phyloP scores from a whole-genome alignment of 2,329 filamentous ascomycete genomes.

The Thelonectria olida region DNA sequence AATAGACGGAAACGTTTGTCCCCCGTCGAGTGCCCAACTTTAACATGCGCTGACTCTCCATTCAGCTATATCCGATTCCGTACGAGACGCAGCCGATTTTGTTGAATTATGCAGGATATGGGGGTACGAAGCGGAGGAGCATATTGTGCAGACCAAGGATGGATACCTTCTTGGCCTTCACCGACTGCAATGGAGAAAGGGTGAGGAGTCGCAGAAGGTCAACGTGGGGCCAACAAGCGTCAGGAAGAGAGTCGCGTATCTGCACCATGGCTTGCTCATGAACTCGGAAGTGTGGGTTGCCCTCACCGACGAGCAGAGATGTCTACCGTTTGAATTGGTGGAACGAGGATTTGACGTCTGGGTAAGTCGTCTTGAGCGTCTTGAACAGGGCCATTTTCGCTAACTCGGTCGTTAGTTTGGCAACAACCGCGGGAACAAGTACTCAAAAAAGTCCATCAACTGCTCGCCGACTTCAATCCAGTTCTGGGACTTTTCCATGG shows the following conservation, averaged over 20 bases:
- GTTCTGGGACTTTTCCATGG: slow-evolving; percentile 99
- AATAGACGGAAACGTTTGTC: slow-evolving; percentile 70
- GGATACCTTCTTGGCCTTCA: slow-evolving; percentile 93
- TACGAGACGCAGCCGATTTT: slow-evolving; percentile 91
- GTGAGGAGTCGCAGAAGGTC: slow-evolving; percentile 81
- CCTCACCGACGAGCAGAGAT: slow-evolving; percentile 84
- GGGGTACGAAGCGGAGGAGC: slow-evolving; percentile 94
- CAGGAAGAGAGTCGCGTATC: slow-evolving; percentile 87
- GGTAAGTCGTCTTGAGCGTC: slow-evolving; percentile 60
- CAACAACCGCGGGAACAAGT: slow-evolving; percentile 98
- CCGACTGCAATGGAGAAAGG: slow-evolving; percentile 82
- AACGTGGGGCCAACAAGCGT: slow-evolving; percentile 75
- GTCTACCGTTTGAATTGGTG: slow-evolving; percentile 87
- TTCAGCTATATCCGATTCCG: slow-evolving; percentile 73
- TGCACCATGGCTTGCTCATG: slow-evolving; percentile 97
- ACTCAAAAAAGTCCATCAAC: slow-evolving; percentile 92
- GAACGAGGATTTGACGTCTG: slow-evolving; percentile 96
- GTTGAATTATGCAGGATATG: slow-evolving; percentile 91
- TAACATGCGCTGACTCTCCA: slow-evolving; percentile 53
- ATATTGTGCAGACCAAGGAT: slow-evolving; percentile 93
- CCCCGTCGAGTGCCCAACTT: slow-evolving; percentile 46
- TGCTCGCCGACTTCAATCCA: slow-evolving; percentile 76
- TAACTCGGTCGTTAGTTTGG: slow-evolving; percentile 70
- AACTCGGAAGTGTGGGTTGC: slow-evolving; percentile 99
- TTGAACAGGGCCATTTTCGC: background rate